Evolutionary conservation across 2,329 filamentous ascomycete genomes (phyloP), one percentile per base, ranked within the genome.

Genomic region (Aspergillaceae sp.): DNA sequence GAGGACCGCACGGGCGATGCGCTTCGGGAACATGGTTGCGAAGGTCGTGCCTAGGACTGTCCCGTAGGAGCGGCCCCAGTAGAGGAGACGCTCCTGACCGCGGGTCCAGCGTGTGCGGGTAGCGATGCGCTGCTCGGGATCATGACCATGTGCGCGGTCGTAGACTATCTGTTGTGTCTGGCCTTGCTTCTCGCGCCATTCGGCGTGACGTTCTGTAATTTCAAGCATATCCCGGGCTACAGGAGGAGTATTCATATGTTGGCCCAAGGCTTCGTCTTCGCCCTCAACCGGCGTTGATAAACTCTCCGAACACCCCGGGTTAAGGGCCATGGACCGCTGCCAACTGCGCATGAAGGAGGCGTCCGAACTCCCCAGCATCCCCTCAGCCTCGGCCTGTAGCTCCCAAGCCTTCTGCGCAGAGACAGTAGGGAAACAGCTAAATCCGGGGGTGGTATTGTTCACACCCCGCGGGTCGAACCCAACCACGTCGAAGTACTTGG

Each of bases 11-110:
- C 62, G 60, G 2, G 50, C 47, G 10, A 68, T 48, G 10, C 62
- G 62, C 40, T 72, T 59, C 0, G 74, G 72, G 33, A 63, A 74
- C 44, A 76, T 62, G 3, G 66, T 57, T 0, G 73, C 70, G 48
- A 74, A 72, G 0, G 72, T 76, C 1, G 64, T 56, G 3, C 74
- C 73, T 0, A 76, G 57, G 1, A 71, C 53, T 0, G 71, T 70
- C 3, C 73, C 73, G 47, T 74, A 75, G 2, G 67, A 71, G 19
- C 69, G 58, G 5, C 66, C 68, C 67, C 68, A 72, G 49, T 67
- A 72, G 19, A 64, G 53, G 0, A 72, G 51, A 11, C 56, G 59
- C 42, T 67, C 64, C 19, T 56, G 36, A 2, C 53, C 56, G 4
- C 47, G 55, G 3, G 50, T 51, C 57, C 65, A 69, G 40, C 47